Evolutionary conservation across 768 basidiomycete species (phyloP).

Genomic region (Paxillus involutus): DNA sequence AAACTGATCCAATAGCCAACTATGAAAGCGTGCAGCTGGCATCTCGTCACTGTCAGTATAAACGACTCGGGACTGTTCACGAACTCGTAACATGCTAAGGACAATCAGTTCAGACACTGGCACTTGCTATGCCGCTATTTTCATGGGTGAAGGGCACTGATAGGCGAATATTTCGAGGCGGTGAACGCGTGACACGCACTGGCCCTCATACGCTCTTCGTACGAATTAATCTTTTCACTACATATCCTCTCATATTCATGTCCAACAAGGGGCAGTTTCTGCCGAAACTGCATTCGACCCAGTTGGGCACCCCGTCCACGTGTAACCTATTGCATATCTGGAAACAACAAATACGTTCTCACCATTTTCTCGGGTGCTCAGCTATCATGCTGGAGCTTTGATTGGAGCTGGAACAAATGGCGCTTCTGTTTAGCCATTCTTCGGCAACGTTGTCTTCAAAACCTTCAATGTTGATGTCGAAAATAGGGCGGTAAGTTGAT

Average conservation of each 20-base stretch:
- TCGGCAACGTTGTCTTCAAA: constrained; percentile 60
- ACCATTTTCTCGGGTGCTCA: constrained; percentile 24
- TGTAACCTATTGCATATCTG: no score
- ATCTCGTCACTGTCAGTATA: constrained; percentile 39
- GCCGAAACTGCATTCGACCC: constrained; percentile 33
- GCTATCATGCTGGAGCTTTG: constrained; percentile 49
- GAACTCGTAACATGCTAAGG: no score
- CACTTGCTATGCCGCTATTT: no score
- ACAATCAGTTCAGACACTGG: constrained; percentile 38
- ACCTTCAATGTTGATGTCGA: constrained; percentile 65
- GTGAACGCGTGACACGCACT: constrained; percentile 30
- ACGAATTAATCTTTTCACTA: constrained; percentile 1
- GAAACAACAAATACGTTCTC: no score
- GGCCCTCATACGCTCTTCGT: constrained; percentile 31
- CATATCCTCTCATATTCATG: neutral
- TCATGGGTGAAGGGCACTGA: constrained; percentile 30
- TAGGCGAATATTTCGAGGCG: constrained; percentile 32
- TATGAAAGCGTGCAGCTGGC: constrained; percentile 8
- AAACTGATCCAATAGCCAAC: no score
- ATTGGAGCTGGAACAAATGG: constrained; percentile 61
- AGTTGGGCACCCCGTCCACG: constrained; percentile 39
- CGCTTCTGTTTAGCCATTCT: constrained; percentile 55
- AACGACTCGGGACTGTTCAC: neutral
- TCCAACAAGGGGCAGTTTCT: constrained; percentile 44
- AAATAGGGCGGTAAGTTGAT: constrained; percentile 51